These are phyloP conservation scores for Solanum dulcamara DNA, from an alignment of 257 asterid species.

Conservation along the genomic window DNA sequence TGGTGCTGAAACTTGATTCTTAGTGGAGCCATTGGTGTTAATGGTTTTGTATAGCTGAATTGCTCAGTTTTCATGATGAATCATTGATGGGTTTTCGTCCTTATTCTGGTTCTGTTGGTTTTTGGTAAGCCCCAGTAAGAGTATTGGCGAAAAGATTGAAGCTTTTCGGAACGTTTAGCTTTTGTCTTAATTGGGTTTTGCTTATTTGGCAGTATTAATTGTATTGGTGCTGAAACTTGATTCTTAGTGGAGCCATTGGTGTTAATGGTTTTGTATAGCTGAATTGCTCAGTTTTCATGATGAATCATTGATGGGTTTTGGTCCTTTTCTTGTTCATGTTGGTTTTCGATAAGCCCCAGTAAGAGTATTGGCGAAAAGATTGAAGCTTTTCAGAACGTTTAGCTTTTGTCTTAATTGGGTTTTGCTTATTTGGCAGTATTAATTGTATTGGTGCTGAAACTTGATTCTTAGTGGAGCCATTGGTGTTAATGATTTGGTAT, in stretches of 20 bases:
- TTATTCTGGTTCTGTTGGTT: not conserved
- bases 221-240: not conserved
- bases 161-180: not conserved
- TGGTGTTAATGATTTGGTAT: not conserved
- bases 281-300: not conserved
- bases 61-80: not conserved
- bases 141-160: not conserved
- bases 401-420: not conserved
- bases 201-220: not conserved
- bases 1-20: not conserved
- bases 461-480: not conserved
- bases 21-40: not conserved
- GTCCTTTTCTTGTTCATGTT: not conserved
- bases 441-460: not conserved
- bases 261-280: not conserved
- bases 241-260: not conserved
- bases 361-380: not conserved
- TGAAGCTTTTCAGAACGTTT: not conserved
- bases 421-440: not conserved
- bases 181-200: not conserved
- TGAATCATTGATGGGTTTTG: not conserved
- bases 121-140: not conserved
- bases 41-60: not conserved
- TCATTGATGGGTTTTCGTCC: not conserved
- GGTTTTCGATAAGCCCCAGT: not conserved